Evolutionary conservation across 768 basidiomycete genomes (phyloP).

Genomic region (Daedalea quercina): DNA sequence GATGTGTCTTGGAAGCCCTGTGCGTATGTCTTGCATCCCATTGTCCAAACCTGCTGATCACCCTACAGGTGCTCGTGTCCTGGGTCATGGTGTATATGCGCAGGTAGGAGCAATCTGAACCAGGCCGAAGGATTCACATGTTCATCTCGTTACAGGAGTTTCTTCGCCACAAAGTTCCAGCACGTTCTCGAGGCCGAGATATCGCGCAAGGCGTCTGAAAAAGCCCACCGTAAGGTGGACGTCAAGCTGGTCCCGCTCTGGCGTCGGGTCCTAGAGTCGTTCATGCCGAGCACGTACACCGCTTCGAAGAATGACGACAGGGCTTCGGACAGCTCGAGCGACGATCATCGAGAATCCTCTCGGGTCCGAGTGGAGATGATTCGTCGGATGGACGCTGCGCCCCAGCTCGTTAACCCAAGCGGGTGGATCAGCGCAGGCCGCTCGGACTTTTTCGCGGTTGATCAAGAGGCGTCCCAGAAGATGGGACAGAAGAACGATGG

Average conservation of each 20-base stretch:
- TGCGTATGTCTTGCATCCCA: conserved; percentile 27
- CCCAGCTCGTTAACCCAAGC: conserved; percentile 66
- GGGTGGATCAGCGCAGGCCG: conserved; percentile 56
- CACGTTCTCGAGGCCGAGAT: conserved; percentile 44
- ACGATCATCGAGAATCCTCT: conserved; percentile 3
- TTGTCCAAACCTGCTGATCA: neutral
- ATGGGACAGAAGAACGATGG: neutral
- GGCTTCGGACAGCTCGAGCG: neutral
- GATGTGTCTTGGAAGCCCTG: conserved; percentile 74
- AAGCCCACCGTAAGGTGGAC: conserved; percentile 13
- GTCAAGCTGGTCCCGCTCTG: conserved; percentile 19
- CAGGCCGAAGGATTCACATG: neutral
- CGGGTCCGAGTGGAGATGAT: conserved; percentile 68
- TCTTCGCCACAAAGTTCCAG: conserved; percentile 65
- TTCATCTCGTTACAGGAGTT: conserved; percentile 37
- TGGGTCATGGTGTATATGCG: conserved; percentile 81
- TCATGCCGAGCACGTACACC: neutral
- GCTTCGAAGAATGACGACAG: neutral
- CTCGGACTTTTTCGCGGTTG: conserved; percentile 10
- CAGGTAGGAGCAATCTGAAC: conserved; percentile 44
- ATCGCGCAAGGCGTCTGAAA: conserved; percentile 13
- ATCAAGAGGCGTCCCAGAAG: neutral
- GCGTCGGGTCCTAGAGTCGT: conserved; percentile 3
- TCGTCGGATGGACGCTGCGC: conserved; percentile 59
- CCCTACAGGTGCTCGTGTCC: conserved; percentile 60